These are phyloP conservation scores for Protomyces gravidus DNA, from an alignment of 1,139 yeast species.

Conservation along the genomic window DNA sequence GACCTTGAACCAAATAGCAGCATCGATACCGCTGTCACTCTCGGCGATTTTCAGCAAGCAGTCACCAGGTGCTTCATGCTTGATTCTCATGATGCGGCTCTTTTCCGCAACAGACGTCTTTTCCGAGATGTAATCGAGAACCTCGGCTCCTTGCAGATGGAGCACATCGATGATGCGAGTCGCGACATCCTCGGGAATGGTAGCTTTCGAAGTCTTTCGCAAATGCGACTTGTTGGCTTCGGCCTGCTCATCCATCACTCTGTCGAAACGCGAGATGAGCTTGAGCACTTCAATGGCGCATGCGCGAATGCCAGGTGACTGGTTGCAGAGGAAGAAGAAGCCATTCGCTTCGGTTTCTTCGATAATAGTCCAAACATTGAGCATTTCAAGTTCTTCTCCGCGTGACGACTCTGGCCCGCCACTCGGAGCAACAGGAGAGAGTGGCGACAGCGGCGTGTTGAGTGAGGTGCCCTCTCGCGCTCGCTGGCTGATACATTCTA, in stretches of 20 bases:
- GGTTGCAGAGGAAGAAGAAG: constrained; percentile 81
- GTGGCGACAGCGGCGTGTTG: background rate
- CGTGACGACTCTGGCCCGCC: constrained; percentile 38
- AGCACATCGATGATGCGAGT: constrained; percentile 24
- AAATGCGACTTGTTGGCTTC: constrained; percentile 35
- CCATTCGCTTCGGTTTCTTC: constrained; percentile 98
- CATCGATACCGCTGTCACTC: constrained; percentile 68
- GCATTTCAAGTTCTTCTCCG: constrained; percentile 69
- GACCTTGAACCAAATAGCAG: constrained; percentile 88
- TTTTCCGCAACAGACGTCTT: constrained; percentile 73
- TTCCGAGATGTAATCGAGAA: constrained; percentile 43
- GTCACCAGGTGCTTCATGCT: constrained; percentile 53
- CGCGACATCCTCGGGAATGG: constrained; percentile 6
- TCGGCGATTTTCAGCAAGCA: constrained; percentile 72
- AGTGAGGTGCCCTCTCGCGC: constrained; percentile 23
- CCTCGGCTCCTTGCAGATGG: constrained; percentile 51
- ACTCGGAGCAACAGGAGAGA: constrained; percentile 28
- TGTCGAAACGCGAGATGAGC: constrained; percentile 78
- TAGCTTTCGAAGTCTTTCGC: constrained; percentile 14
- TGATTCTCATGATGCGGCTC: constrained; percentile 62
- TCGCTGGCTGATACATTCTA: constrained; percentile 51
- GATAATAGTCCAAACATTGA: constrained; percentile 70
- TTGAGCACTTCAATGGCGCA: constrained; percentile 69
- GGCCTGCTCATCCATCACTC: constrained; percentile 59
- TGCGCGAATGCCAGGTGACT: constrained; percentile 69